phyloP scores from a whole-genome alignment of 345 rosid genomes.

The Trapa incisa region DNA sequence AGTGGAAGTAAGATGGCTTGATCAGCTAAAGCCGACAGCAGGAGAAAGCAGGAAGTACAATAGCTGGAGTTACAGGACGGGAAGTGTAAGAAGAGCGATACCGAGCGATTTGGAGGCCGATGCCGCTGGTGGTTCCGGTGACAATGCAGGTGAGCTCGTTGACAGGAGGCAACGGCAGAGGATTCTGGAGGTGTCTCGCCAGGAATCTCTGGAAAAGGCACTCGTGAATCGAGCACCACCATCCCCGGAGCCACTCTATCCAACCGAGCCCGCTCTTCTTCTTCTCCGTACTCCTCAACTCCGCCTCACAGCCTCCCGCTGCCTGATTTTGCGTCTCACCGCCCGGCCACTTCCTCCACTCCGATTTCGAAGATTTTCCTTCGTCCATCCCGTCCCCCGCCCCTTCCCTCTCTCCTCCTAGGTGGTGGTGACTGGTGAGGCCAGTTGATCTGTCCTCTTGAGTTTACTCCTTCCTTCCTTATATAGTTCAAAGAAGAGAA shows the following conservation, averaged over 20 bases:
- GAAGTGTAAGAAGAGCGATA: conserved; percentile 2
- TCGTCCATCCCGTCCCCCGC: neutral
- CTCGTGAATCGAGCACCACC: conserved; percentile 57
- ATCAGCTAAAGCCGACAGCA: neutral
- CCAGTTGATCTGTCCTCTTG: no score
- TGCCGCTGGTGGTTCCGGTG: conserved; percentile 97
- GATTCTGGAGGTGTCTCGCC: conserved; percentile 69
- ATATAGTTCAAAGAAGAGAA: no score
- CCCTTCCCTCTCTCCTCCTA: no score
- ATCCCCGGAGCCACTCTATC: conserved; percentile 93
- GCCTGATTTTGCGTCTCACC: neutral
- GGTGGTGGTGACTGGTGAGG: no score
- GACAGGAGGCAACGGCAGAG: conserved; percentile 70
- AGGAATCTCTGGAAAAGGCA: conserved; percentile 74
- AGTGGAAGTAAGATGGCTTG: neutral
- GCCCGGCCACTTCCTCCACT: conserved; percentile 1
- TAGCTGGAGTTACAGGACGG: neutral
- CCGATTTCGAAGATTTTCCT: neutral
- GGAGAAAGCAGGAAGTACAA: neutral
- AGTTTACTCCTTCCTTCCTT: no score
- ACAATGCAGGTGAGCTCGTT: conserved; percentile 70
- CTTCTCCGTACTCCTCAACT: conserved; percentile 15
- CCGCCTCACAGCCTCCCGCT: neutral
- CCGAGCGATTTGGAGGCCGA: conserved; percentile 86
- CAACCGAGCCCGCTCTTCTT: conserved; percentile 66